phyloP scores from a whole-genome alignment of 306 rosid species.

The Castanea sativa region DNA sequence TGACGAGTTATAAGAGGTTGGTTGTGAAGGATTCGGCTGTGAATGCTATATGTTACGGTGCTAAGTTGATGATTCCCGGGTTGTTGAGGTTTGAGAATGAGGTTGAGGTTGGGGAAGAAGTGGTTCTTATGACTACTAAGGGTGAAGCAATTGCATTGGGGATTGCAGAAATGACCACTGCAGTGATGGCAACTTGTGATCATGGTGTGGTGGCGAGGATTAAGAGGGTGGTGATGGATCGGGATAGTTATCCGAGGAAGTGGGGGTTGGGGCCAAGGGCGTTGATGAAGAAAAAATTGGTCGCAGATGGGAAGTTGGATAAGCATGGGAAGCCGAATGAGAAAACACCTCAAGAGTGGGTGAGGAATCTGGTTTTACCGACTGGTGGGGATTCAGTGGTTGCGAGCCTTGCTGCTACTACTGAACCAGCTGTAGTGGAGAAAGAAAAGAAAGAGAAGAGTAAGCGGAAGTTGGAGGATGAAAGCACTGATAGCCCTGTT shows the following conservation, averaged over 20 bases:
- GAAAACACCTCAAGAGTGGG: slow-evolving; percentile 71
- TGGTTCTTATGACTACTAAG: slow-evolving; percentile 81
- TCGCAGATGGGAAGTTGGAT: slow-evolving; percentile 62
- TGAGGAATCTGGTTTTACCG: slow-evolving; percentile 56
- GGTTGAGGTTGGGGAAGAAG: slow-evolving; percentile 73
- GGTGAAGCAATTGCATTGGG: slow-evolving; percentile 87
- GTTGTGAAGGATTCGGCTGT: slow-evolving; percentile 89
- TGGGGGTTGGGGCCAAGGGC: slow-evolving; percentile 91
- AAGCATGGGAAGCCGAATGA: slow-evolving; percentile 78
- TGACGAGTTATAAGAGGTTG: slow-evolving; percentile 76
- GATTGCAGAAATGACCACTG: slow-evolving; percentile 89
- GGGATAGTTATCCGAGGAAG: slow-evolving; percentile 83
- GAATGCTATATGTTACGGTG: slow-evolving; percentile 84
- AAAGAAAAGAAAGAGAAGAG: slow-evolving; percentile 29
- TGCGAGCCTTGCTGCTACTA: slow-evolving; percentile 56
- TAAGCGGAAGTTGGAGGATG: slow-evolving; percentile 39
- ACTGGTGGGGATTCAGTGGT: slow-evolving; percentile 59
- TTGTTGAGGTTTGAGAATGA: slow-evolving; percentile 77
- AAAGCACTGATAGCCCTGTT: slow-evolving; percentile 32
- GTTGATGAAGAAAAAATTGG: slow-evolving; percentile 68
- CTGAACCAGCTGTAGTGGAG: slow-evolving; percentile 25
- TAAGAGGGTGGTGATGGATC: slow-evolving; percentile 89
- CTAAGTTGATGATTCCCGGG: slow-evolving; percentile 83
- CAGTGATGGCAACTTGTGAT: slow-evolving; percentile 88
- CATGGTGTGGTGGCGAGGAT: slow-evolving; percentile 81